phyloP scores from a whole-genome alignment of 2,329 filamentous ascomycete genomes.

The Epichloe brachyelytri region DNA sequence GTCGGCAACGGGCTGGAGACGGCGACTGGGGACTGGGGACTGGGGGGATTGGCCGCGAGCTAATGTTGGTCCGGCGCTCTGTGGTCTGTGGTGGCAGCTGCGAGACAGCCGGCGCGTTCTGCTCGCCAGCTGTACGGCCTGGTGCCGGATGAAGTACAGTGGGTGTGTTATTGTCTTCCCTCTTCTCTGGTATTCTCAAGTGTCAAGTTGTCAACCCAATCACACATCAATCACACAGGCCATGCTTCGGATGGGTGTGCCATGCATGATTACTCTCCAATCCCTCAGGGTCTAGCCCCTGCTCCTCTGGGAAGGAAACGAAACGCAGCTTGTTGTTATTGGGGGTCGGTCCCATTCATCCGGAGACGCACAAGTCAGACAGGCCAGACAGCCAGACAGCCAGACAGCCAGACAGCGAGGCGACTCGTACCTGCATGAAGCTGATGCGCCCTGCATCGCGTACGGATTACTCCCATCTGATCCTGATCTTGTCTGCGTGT shows the following conservation, averaged over 20 bases:
- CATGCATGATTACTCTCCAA: neutral
- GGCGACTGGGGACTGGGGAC: too few relatives aligned
- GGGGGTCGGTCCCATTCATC: neutral
- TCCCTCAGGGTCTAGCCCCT: neutral
- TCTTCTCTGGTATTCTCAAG: too few relatives aligned
- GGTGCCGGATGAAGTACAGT: too few relatives aligned
- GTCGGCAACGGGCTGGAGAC: neutral
- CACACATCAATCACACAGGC: neutral
- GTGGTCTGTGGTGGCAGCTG: neutral
- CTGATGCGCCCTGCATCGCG: neutral
- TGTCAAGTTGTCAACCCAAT: too few relatives aligned
- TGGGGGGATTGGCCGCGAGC: too few relatives aligned
- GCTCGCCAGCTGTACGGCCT: neutral
- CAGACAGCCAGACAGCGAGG: neutral
- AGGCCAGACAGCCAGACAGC: neutral
- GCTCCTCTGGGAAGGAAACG: neutral
- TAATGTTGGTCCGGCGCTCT: too few relatives aligned
- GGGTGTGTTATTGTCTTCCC: too few relatives aligned
- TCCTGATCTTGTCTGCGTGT: neutral
- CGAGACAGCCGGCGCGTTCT: neutral
- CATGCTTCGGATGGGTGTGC: neutral
- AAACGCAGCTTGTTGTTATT: neutral
- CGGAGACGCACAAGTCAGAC: too few relatives aligned
- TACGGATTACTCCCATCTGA: too few relatives aligned
- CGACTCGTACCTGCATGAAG: neutral